A percentile compares a stretch with the other conserved stretches of the same genome.
Conservation (phyloP, 345 rosid genomes). For the Eucalyptus tenuipes region DNA sequence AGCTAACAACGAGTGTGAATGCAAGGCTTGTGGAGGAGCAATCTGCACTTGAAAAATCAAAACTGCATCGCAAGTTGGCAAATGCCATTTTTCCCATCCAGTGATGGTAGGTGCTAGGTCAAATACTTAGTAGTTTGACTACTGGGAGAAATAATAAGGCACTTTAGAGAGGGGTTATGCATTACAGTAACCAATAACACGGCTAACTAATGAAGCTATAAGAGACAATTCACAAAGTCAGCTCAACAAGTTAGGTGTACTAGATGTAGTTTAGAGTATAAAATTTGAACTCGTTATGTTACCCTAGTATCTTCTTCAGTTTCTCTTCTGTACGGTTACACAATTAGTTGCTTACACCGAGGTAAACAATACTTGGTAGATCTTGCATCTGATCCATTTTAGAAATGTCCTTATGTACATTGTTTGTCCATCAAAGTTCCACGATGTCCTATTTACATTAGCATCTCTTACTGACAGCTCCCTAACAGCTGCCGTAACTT, state of each 20-base stretch:
- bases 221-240: neutral
- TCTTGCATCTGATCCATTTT: neutral
- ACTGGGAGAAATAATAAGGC: neutral
- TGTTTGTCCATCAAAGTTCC: neutral
- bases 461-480: slow-evolving; percentile 10
- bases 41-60: neutral
- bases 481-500: slow-evolving; percentile 23
- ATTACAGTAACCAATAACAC: neutral
- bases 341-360: neutral
- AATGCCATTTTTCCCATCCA: neutral
- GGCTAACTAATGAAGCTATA: neutral
- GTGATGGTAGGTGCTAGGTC: neutral
- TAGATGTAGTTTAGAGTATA: neutral
- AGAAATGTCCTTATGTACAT: neutral
- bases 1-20: neutral
- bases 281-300: neutral
- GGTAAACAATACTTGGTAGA: neutral
- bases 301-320: neutral
- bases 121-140: neutral
- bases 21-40: neutral
- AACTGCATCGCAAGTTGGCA: neutral
- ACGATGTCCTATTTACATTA: neutral
- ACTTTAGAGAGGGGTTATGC: neutral
- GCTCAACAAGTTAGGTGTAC: neutral
- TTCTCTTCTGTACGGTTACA: neutral